Evolutionary conservation across 768 basidiomycete species (phyloP).

Genomic region (Phallus indusiatus): DNA sequence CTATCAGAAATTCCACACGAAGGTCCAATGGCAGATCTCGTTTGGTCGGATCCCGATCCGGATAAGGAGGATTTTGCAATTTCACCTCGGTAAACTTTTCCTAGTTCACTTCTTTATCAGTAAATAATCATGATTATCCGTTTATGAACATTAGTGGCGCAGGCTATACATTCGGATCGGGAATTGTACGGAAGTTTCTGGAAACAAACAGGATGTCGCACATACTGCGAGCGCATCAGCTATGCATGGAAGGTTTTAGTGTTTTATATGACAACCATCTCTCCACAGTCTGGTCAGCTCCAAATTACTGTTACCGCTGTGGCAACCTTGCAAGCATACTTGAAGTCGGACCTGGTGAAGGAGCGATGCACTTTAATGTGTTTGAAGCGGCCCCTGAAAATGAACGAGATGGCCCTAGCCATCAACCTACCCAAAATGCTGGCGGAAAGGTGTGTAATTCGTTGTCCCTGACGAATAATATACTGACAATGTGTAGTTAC

Average conservation of each 20-base stretch:
- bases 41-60: conserved; percentile 99
- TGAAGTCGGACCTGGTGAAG: conserved; percentile 84
- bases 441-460: conserved; percentile 51
- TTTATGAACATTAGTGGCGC: conserved; percentile 58
- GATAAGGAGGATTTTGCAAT: conserved; percentile 99
- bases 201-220: conserved; percentile 95
- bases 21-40: conserved; percentile 98
- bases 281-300: conserved; percentile 97
- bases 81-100: conserved; percentile 70
- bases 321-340: conserved; percentile 95
- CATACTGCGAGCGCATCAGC: conserved; percentile 94
- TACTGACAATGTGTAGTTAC: conserved; percentile 37
- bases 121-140: not conserved
- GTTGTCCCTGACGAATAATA: conserved; percentile 7
- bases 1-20: conserved; percentile 92
- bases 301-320: conserved; percentile 98
- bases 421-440: conserved; percentile 64
- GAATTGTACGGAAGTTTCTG: conserved; percentile 96
- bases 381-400: conserved; percentile 99
- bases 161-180: conserved; percentile 97
- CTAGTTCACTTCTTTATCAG: not conserved
- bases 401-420: conserved; percentile 79
- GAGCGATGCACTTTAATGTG: conserved; percentile 85
- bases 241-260: conserved; percentile 99
- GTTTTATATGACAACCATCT: conserved; percentile 94